phyloP scores from a whole-genome alignment of 192 early-diverging fungal species.

The Backusella tarrabulga region DNA sequence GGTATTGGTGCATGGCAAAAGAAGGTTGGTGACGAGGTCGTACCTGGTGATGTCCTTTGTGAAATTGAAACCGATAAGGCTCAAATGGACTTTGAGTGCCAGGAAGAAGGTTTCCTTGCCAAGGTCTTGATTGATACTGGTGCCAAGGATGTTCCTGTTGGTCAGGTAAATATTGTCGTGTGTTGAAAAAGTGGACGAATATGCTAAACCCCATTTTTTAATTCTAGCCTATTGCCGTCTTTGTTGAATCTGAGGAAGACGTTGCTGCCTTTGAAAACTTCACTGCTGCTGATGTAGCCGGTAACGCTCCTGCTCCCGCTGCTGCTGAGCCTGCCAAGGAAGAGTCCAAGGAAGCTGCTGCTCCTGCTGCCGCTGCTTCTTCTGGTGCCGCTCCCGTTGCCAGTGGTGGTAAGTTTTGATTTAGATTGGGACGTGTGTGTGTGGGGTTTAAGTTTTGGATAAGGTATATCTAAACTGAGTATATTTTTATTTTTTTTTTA shows the following conservation, averaged over 20 bases:
- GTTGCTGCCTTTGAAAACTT: conserved; percentile 87
- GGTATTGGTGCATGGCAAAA: conserved; percentile 94
- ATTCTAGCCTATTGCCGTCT: conserved; percentile 79
- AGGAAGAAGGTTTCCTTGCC: conserved; percentile 95
- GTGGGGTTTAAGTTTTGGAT: not conserved
- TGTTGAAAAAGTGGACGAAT: not conserved
- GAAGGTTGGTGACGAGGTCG: conserved; percentile 86
- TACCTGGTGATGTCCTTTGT: conserved; percentile 89
- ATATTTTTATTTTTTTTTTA: not conserved
- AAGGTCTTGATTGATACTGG: conserved; percentile 86
- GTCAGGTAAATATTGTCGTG: conserved; percentile 45
- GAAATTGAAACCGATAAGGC: conserved; percentile 99
- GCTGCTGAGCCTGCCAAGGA: conserved; percentile 28
- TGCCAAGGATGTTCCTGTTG: conserved; percentile 86
- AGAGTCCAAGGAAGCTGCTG: conserved; percentile 26
- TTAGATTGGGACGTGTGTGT: not conserved
- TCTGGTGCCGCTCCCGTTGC: conserved; percentile 38
- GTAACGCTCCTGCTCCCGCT: conserved; percentile 39
- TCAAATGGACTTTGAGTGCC: conserved; percentile 98
- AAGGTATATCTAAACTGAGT: not conserved
- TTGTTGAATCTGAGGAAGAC: conserved; percentile 89
- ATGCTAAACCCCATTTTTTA: not conserved
- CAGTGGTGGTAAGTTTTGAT: conserved; percentile 12
- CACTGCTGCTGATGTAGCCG: conserved; percentile 51
- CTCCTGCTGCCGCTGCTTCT: conserved; percentile 4